A percentile compares a stretch with the other conserved stretches of the same genome.
These are phyloP conservation scores for Coriaria nepalensis DNA, from an alignment of 306 rosid species.

Conservation along the genomic window DNA sequence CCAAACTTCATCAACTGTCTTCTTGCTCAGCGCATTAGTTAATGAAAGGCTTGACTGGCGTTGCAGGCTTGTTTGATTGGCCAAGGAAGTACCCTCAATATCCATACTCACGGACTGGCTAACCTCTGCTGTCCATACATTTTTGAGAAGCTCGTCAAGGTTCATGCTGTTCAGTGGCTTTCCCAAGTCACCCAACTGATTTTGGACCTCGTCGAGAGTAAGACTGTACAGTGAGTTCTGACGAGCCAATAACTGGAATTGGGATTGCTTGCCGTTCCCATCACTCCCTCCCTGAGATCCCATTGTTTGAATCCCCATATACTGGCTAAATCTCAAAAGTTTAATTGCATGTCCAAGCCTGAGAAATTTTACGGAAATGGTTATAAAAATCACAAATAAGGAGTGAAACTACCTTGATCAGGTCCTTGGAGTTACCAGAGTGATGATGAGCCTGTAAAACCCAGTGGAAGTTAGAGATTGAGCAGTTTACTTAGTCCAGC, in stretches of 20 bases:
- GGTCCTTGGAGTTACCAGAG: too few species aligned
- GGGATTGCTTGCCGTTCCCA: conserved; percentile 50
- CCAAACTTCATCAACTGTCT: conserved; percentile 98
- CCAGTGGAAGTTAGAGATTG: too few species aligned
- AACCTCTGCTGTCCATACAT: conserved; percentile 72
- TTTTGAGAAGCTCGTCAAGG: conserved; percentile 92
- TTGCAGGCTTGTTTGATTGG: conserved; percentile 40
- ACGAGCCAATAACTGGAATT: conserved; percentile 42
- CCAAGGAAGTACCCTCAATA: conserved; percentile 30
- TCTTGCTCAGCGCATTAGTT: conserved; percentile 58
- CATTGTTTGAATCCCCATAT: conserved; percentile 57
- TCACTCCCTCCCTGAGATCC: conserved; percentile 71
- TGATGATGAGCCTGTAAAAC: too few species aligned
- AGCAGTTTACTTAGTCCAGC: too few species aligned
- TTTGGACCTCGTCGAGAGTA: conserved; percentile 84
- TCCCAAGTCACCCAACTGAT: conserved; percentile 81
- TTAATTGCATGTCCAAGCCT: conserved; percentile 13
- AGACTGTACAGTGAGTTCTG: conserved; percentile 80
- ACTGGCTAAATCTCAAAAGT: conserved; percentile 17
- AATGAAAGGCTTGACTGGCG: conserved; percentile 63
- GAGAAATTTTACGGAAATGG: conserved; percentile 8
- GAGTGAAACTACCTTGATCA: too few species aligned
- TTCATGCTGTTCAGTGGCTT: conserved; percentile 92
- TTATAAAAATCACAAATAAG: background rate
- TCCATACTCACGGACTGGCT: conserved; percentile 42